Evolutionary conservation across 2,329 filamentous ascomycete genomes (phyloP), one percentile per base, ranked within the genome.

Genomic region (Fusarium praegraminearum): DNA sequence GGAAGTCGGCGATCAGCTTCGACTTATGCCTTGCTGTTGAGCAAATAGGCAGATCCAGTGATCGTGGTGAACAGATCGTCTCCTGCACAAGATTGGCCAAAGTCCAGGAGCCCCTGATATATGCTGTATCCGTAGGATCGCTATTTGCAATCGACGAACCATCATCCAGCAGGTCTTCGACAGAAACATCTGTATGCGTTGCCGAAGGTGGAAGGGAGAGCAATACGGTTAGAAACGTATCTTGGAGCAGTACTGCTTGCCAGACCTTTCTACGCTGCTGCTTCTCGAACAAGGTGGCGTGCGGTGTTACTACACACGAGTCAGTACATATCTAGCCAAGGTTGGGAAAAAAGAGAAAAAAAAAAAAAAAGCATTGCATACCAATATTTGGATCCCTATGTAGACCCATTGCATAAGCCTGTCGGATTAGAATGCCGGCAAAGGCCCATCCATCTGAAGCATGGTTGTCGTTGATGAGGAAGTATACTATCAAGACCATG

Each of bases 401-500:
- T 15, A 95, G 79, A 1, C 92, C 91, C 89, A 95, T 92, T 26
- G 92, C 92, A 73, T 94, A 94, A 0, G 92, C 89, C 78, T 95
- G 92, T 28, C 92, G 86, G 69, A 93, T 89, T 24, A 93, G 79
- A 28, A 95, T 90, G 8, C 92, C 92, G 0, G 90, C 91, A 82
- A 94, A 95, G 0, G 91, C 90, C 89, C 92, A 95, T 2, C 92
- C 92, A 76, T 95, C 92, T 0, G 90, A 92, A 6, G 91, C 91
- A 73, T 94, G 92, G 73, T 94, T 94, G 78, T 95, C 92, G 73
- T 95, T 95, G 82, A 94, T 94, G 36, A 95, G 83, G 72, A 95
- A 95, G 76, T 94, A 94, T 0, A 89, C 90, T 62, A 94, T 89
- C 59, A 95, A 80, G 1, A 94, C 90, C 91, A 94, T 94, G 45